Conservation (phyloP, 352 stramenopile genomes). For the Pythium oligandrum region DNA sequence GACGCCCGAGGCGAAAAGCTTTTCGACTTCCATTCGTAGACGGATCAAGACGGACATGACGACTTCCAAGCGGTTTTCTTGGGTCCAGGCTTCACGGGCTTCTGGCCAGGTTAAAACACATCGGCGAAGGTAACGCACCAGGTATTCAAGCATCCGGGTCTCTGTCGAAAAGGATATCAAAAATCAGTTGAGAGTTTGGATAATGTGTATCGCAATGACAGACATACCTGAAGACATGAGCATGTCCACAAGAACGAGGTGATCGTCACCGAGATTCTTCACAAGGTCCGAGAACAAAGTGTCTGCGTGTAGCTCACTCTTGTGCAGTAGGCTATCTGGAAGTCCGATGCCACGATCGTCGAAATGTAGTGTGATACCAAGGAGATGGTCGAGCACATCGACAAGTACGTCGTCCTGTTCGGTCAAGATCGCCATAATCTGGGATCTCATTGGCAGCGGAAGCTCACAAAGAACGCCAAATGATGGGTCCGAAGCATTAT, state of each 20-base stretch:
- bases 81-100: slow-evolving; percentile 21
- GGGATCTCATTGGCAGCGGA: slow-evolving; percentile 20
- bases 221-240: slow-evolving; percentile 62
- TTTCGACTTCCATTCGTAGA: slow-evolving; percentile 54
- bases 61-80: slow-evolving; percentile 18
- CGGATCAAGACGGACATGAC: slow-evolving; percentile 58
- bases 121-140: slow-evolving; percentile 46
- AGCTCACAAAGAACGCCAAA: neutral
- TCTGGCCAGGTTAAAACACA: slow-evolving; percentile 24
- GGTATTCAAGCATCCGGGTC: slow-evolving; percentile 61
- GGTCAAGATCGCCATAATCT: slow-evolving; percentile 44
- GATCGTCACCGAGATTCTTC: slow-evolving; percentile 37
- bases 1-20: slow-evolving; percentile 28
- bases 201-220: neutral
- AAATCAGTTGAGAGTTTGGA: neutral
- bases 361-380: slow-evolving; percentile 14
- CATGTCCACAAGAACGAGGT: slow-evolving; percentile 66
- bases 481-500: neutral
- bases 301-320: slow-evolving; percentile 36
- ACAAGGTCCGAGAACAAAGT: slow-evolving; percentile 59
- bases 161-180: slow-evolving; percentile 25
- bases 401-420: slow-evolving; percentile 75
- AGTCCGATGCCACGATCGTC: neutral
- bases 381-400: slow-evolving; percentile 45
- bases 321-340: neutral